Conservation (phyloP, 1,284 basidiomycete species). For the Marasmius oreades region DNA sequence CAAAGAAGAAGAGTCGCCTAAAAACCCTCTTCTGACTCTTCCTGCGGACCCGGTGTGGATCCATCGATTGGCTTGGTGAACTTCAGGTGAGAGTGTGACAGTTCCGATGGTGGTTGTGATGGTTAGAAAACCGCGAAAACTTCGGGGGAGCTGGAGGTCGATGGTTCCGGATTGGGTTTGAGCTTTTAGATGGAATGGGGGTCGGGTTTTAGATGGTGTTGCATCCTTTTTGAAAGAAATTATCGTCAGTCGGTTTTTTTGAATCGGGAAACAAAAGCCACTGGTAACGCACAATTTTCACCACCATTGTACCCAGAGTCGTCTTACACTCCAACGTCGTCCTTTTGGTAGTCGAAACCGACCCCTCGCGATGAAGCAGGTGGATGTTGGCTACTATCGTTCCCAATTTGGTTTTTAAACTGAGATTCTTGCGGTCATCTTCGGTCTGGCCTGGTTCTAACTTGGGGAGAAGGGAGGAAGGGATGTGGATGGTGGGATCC, state of each 20-base stretch:
- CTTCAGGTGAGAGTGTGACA: not conserved
- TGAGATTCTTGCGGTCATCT: not conserved
- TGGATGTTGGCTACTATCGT: slow-evolving; percentile 2
- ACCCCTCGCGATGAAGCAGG: not conserved
- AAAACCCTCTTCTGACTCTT: not conserved
- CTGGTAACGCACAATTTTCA: not conserved
- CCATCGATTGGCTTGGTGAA: not conserved
- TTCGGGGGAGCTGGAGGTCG: not conserved
- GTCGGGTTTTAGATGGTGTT: not conserved
- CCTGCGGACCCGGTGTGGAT: not conserved
- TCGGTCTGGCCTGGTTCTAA: not conserved
- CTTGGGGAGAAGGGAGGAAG: not conserved
- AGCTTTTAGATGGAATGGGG: not conserved
- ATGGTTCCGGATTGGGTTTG: not conserved
- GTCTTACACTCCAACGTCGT: not conserved
- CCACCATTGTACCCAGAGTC: not conserved
- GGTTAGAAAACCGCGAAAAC: slow-evolving; percentile 1
- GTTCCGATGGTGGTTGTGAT: not conserved
- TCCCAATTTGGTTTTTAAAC: not conserved
- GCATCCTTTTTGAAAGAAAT: not conserved
- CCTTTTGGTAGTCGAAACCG: not conserved
- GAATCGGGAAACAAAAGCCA: not conserved
- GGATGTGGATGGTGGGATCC: not conserved
- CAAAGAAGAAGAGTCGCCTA: not conserved
- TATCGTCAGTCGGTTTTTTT: not conserved